phyloP scores from a whole-genome alignment of 1,284 basidiomycete species.

The Irpex sp. region DNA sequence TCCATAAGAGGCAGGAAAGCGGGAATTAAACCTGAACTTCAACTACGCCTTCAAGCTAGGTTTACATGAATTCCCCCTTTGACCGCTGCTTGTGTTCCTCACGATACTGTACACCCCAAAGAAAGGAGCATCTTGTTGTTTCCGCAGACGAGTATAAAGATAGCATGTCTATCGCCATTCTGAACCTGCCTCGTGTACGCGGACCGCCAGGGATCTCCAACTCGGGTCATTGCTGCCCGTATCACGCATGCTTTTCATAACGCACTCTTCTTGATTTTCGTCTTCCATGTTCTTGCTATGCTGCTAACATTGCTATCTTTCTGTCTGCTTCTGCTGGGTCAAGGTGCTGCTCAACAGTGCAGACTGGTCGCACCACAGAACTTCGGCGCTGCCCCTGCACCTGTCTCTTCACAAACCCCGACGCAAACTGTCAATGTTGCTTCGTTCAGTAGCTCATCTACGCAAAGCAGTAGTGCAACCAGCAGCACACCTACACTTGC shows the following conservation, averaged over 20 bases:
- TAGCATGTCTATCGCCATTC: neutral
- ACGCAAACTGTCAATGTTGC: slow-evolving; percentile 4
- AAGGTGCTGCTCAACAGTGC: slow-evolving; percentile 20
- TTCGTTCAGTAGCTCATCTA: slow-evolving; percentile 1
- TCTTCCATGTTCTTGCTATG: slow-evolving; percentile 11
- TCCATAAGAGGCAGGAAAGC: neutral
- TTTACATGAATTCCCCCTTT: neutral
- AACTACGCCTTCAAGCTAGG: neutral
- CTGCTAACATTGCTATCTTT: slow-evolving; percentile 13
- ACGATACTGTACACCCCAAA: neutral
- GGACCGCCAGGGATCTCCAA: neutral
- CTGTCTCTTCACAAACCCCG: slow-evolving; percentile 3
- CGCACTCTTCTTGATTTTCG: slow-evolving; percentile 3
- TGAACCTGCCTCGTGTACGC: slow-evolving; percentile 6
- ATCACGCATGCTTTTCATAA: slow-evolving; percentile 1
- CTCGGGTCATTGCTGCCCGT: neutral
- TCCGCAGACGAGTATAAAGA: neutral
- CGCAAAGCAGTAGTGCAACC: slow-evolving; percentile 4
- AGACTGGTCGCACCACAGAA: slow-evolving; percentile 19
- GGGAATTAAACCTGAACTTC: neutral
- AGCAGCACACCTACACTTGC: slow-evolving; percentile 19
- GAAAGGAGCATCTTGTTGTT: no score
- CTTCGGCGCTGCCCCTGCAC: slow-evolving; percentile 10
- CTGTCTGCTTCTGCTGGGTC: slow-evolving; percentile 10
- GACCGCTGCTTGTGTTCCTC: neutral